These are phyloP conservation scores for Lasiosphaeriaceae sp. DNA, from an alignment of 495 filamentous ascomycete species.

Conservation along the genomic window DNA sequence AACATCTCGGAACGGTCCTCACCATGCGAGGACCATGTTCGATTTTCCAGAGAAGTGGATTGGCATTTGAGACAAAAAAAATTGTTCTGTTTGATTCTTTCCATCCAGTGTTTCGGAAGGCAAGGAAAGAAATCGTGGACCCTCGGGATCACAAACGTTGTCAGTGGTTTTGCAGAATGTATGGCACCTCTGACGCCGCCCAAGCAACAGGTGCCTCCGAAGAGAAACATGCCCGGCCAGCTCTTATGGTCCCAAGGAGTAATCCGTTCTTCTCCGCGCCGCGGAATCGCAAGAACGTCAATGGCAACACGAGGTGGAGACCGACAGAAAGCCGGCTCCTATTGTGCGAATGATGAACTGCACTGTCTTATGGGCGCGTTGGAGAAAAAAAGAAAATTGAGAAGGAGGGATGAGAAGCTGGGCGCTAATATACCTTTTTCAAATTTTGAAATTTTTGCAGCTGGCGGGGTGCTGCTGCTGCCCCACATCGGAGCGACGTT, in stretches of 20 bases:
- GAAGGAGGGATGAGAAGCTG: conserved; percentile 8
- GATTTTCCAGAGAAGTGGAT: too few relatives aligned
- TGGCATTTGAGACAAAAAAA: too few relatives aligned
- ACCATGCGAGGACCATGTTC: too few relatives aligned
- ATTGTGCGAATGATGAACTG: conserved; percentile 63
- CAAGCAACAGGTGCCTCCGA: conserved; percentile 57
- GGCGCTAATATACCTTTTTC: neutral
- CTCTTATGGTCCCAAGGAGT: conserved; percentile 76
- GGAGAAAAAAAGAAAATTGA: conserved; percentile 43
- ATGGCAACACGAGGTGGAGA: conserved; percentile 51
- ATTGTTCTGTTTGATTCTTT: too few relatives aligned
- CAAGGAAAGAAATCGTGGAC: too few relatives aligned
- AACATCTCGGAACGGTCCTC: too few relatives aligned
- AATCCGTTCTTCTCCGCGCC: conserved; percentile 69
- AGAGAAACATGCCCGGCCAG: conserved; percentile 65
- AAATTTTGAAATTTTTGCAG: neutral
- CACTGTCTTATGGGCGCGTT: conserved; percentile 88
- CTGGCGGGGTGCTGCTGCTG: neutral
- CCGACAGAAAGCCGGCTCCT: conserved; percentile 66
- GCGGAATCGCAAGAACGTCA: conserved; percentile 78
- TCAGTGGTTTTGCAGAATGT: conserved; percentile 44
- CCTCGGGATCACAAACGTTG: neutral
- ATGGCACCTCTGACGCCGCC: conserved; percentile 86
- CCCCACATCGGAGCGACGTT: conserved; percentile 18
- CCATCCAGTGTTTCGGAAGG: too few relatives aligned